phyloP scores from a whole-genome alignment of 192 early-diverging fungal species.

The Coemansia sp. region DNA sequence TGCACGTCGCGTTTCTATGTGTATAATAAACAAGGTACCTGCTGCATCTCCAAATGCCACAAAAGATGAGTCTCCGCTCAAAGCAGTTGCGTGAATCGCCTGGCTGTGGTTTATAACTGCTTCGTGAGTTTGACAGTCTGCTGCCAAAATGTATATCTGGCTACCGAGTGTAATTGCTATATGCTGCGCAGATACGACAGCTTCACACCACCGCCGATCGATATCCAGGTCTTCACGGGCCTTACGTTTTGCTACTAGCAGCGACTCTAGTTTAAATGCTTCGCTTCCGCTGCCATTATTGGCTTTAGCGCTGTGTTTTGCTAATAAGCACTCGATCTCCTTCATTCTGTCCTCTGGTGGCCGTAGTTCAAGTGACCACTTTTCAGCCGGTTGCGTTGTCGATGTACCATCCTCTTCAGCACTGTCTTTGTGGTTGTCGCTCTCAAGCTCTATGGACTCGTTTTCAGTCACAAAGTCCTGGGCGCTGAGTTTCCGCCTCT shows the following conservation, averaged over 20 bases:
- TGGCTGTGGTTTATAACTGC: slow-evolving; percentile 35
- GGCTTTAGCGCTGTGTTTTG: too few relatives aligned
- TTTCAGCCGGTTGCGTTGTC: too few relatives aligned
- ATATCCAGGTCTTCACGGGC: background rate
- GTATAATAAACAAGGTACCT: slow-evolving; percentile 44
- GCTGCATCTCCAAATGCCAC: slow-evolving; percentile 43
- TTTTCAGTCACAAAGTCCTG: too few relatives aligned
- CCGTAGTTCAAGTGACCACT: too few relatives aligned
- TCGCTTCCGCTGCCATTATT: too few relatives aligned
- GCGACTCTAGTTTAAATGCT: slow-evolving; percentile 26
- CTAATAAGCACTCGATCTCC: too few relatives aligned
- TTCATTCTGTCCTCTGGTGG: too few relatives aligned
- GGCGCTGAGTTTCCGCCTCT: too few relatives aligned
- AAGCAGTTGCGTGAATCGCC: slow-evolving; percentile 15
- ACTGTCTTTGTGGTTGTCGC: too few relatives aligned
- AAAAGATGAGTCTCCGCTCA: slow-evolving; percentile 39
- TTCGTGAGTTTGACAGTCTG: slow-evolving; percentile 18
- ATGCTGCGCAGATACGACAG: slow-evolving; percentile 18
- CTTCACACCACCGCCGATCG: slow-evolving; percentile 22
- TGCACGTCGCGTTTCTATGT: slow-evolving; percentile 24
- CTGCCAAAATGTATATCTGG: slow-evolving; percentile 29
- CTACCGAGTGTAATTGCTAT: slow-evolving; percentile 27
- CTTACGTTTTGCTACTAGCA: slow-evolving; percentile 18
- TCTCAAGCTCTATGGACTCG: too few relatives aligned
- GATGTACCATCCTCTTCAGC: too few relatives aligned